Base-by-base conservation (phyloP, 495 filamentous ascomycete genomes). In the Podospora pseudopauciseta region DNA sequence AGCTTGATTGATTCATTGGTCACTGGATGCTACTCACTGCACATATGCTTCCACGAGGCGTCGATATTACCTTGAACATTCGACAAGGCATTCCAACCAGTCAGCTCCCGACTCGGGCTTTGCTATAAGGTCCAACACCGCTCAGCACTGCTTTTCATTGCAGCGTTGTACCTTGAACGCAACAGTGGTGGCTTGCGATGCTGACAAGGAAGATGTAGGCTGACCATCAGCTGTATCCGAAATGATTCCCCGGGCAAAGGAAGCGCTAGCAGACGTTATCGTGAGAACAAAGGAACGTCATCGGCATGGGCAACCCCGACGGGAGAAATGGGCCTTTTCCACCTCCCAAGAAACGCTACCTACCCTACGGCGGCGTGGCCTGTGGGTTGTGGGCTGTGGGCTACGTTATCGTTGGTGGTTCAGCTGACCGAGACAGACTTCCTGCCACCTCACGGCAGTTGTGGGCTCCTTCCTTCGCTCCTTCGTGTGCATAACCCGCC, bases 251-350 rank as follows among this genome's bases (percentile, higher is more conserved):
- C 39, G 11, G 11, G 13, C 39, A 49, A 49, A 49, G 39, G 39
- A 11, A 49, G 39, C 39, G 39, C 39, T 49, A 49, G 39, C 39
- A 49, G 15, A 49, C 39, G 39, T 49, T 49, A 49, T 49, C 39
- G 39, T 49, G 55, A 58, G 55, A 58, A 58, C 55, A 58, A 58
- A 23, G 55, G 18, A 26, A 58, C 55, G 55, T 58, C 55, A 58
- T 58, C 55, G 11, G 55, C 39, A 49, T 49, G 7, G 39, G 39
- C 39, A 11, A 49, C 39, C 39, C 23, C 23, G 23, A 23, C 23
- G 23, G 23, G 39, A 49, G 39, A 49, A 49, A 49, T 49, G 39
- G 39, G 34, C 34, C 34, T 11, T 39, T 39, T 39, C 34, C 34
- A 39, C 34, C 34, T 6, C 34, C 23, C 23, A 23, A 23, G 23